These are phyloP conservation scores for Suillus cothurnatus DNA, from an alignment of 768 basidiomycete genomes.

Conservation along the genomic window DNA sequence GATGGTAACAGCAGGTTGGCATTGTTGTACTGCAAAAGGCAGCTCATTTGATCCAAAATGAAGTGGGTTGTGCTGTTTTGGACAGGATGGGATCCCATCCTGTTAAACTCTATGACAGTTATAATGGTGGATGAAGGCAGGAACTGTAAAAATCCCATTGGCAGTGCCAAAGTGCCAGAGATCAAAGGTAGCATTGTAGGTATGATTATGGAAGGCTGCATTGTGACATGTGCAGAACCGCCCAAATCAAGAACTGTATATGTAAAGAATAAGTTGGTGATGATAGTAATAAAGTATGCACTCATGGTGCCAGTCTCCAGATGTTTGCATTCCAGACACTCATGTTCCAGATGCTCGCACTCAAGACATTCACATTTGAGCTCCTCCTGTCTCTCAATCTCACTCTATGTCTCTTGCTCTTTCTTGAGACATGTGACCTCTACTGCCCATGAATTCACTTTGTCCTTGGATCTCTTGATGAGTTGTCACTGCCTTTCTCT, in stretches of 20 bases:
- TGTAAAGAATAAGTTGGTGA: no score
- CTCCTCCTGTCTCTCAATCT: not conserved
- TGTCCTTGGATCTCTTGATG: not conserved
- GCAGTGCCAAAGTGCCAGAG: not conserved
- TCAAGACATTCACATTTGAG: not conserved
- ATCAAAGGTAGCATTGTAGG: not conserved
- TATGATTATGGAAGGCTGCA: no score
- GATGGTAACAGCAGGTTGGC: not conserved
- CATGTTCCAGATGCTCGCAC: no score
- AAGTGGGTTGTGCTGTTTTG: not conserved
- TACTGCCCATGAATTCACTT: not conserved
- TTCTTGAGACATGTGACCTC: not conserved
- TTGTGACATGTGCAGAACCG: no score
- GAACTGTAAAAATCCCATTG: not conserved
- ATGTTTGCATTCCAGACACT: no score
- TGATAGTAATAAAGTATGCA: no score
- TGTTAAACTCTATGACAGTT: not conserved
- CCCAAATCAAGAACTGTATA: no score
- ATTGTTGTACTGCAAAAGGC: not conserved
- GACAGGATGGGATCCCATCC: not conserved
- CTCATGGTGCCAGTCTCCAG: no score
- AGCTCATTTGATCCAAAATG: not conserved
- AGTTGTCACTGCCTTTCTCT: not conserved
- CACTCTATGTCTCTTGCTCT: no score
- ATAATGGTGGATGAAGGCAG: not conserved